Evolutionary conservation across 2,329 filamentous ascomycete genomes (phyloP), one percentile per base, ranked within the genome.

Genomic region (Penicillium sp.): DNA sequence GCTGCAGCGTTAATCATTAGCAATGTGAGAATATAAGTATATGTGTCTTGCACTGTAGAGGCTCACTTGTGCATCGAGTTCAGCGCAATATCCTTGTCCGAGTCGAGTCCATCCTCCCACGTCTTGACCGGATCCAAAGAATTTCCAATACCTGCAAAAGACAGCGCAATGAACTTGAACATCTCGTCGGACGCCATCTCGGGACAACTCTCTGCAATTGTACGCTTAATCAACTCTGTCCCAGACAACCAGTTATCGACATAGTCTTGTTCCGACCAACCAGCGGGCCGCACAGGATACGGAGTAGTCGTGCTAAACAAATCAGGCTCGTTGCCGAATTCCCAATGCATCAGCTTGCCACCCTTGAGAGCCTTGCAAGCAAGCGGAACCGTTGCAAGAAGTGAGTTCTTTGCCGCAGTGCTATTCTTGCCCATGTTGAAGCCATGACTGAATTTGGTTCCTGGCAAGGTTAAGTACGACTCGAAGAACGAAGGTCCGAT

Each of bases 271-370:
- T 83, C 81, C 44, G 73, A 74, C 74, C 78, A 84, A 23, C 59
- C 67, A 0, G 68, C 23, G 0, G 79, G 75, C n/a, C 80, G 66
- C 16, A 80, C 74, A 0, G 71, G 66, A 0, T 76, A 74, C 51
- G 79, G 77, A 2, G 73, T 62, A 16, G 74, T 77, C 1, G 73
- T 76, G 14, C 75, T 74, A 62, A 69, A 84, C 6, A 84, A 64
- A 60, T 85, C 80, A 0, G 80, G 79, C 61, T 84, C 81, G 56
- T 85, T 85, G 31, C 82, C 81, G 53, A 84, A 78, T 58, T 82
- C 79, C 78, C 78, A 85, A 51, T 69, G 68, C 22, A 78, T 72
- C 5, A 83, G 65, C 43, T 73, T 78, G 5, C 73, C 74, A 9
- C 65, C 64, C 2, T 69, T 66, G 0, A 85, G 64, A 3, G 79